A percentile compares a stretch with the other conserved stretches of the same genome.
phyloP scores from a whole-genome alignment of 495 filamentous ascomycete species.

The Elaphomyces granulatus region DNA sequence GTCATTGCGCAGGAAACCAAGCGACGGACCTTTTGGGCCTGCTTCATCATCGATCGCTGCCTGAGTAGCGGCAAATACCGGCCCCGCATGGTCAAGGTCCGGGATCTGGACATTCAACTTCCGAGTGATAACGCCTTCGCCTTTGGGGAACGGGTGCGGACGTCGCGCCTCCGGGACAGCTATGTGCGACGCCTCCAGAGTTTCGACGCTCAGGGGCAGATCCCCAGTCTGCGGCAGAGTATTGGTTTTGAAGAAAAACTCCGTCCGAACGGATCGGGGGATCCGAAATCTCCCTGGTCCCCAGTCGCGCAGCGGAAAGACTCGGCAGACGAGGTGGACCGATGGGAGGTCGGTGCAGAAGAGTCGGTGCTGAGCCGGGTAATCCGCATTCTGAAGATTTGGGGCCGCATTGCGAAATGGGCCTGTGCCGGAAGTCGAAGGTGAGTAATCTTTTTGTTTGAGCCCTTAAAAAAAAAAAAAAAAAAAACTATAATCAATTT shows the following conservation, averaged over 20 bases:
- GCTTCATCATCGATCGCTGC: slow-evolving; percentile 70
- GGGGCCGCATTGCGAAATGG: slow-evolving; percentile 64
- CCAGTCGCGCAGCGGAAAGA: slow-evolving; percentile 41
- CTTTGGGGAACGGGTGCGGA: slow-evolving; percentile 34
- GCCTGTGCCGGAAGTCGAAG: slow-evolving; percentile 58
- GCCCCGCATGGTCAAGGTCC: slow-evolving; percentile 50
- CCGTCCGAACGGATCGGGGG: slow-evolving; percentile 19
- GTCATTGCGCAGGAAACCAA: slow-evolving; percentile 60
- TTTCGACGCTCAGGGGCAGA: slow-evolving; percentile 31
- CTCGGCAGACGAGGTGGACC: slow-evolving; percentile 48
- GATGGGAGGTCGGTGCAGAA: slow-evolving; percentile 43
- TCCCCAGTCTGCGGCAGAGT: slow-evolving; percentile 34
- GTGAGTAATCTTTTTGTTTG: slow-evolving; percentile 6
- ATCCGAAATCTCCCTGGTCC: slow-evolving; percentile 29
- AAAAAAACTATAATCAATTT: slow-evolving; percentile 3
- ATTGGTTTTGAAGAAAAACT: slow-evolving; percentile 28
- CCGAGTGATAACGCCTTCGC: slow-evolving; percentile 37
- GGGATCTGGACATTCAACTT: slow-evolving; percentile 43
- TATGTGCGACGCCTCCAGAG: slow-evolving; percentile 24
- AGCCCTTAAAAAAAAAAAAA: neutral
- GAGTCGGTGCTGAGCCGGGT: slow-evolving; percentile 63
- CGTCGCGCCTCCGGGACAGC: slow-evolving; percentile 28
- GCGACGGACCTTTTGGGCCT: slow-evolving; percentile 75
- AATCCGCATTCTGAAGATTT: slow-evolving; percentile 64
- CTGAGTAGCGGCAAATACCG: slow-evolving; percentile 63